Percentiles rank a stretch among this genome's conserved stretches.
phyloP scores from a whole-genome alignment of 73 alveolate genomes.

The Uronychia setigera region DNA sequence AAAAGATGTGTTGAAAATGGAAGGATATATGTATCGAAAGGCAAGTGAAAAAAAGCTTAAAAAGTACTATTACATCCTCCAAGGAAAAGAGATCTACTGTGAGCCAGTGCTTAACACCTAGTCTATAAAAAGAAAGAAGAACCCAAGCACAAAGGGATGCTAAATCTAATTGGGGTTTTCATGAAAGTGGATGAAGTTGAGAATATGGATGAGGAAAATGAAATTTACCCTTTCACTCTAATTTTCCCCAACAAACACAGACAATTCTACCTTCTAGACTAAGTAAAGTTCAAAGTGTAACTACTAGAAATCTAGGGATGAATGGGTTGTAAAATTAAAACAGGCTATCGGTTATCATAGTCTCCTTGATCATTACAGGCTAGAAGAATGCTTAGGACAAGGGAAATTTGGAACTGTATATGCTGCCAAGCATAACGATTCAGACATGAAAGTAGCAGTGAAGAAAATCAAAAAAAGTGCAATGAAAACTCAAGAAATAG shows the following conservation, averaged over 20 bases:
- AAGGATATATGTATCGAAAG: constrained; percentile 49
- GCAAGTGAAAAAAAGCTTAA: constrained; percentile 42
- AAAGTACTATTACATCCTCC: constrained; percentile 35
- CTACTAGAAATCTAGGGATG: constrained; percentile 18
- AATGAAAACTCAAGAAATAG: constrained; percentile 37
- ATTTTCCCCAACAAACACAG: constrained; percentile 57
- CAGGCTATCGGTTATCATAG: constrained; percentile 73
- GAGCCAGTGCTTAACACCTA: constrained; percentile 3
- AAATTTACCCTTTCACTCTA: constrained; percentile 38
- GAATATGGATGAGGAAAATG: constrained; percentile 20
- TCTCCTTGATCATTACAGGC: constrained; percentile 74
- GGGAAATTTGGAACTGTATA: constrained; percentile 91
- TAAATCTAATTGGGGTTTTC: constrained; percentile 42
- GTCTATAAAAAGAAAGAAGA: constrained; percentile 51
- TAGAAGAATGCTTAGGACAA: constrained; percentile 79
- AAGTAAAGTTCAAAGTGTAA: constrained; percentile 2
- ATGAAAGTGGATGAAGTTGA: constrained; percentile 42
- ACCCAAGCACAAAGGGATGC: constrained; percentile 56
- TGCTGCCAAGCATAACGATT: constrained; percentile 77
- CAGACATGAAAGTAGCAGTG: constrained; percentile 74
- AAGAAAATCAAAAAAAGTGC: constrained; percentile 57
- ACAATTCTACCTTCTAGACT: constrained; percentile 40
- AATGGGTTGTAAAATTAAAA: constrained; percentile 57
- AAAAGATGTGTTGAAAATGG: constrained; percentile 2
- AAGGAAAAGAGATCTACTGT: constrained; percentile 57